These are phyloP conservation scores for Metschnikowia gelsemii DNA, from an alignment of 805 yeast genomes.

Conservation along the genomic window DNA sequence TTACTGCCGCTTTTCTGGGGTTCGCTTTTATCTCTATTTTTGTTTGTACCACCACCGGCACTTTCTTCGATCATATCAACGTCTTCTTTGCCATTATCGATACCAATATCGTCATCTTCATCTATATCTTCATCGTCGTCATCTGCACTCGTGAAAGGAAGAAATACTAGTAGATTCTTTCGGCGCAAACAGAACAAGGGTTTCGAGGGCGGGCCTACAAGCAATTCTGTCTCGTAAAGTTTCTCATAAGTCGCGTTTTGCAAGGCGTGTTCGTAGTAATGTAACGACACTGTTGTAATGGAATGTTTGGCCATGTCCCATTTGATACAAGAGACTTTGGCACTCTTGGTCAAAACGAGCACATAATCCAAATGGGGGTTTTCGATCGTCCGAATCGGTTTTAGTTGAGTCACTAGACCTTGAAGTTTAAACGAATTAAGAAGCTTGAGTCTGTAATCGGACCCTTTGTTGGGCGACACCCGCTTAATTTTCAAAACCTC, in stretches of 20 bases:
- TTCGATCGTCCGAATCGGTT: constrained; percentile 48
- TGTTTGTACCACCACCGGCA: background rate
- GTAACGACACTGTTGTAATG: constrained; percentile 75
- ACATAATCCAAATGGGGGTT: constrained; percentile 55
- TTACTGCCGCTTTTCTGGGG: background rate
- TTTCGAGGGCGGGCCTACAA: constrained; percentile 58
- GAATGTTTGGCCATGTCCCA: constrained; percentile 61
- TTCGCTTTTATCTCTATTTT: background rate
- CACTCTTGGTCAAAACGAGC: constrained; percentile 64
- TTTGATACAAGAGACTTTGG: constrained; percentile 72
- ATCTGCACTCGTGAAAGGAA: constrained; percentile 56
- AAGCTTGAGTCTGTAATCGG: constrained; percentile 31
- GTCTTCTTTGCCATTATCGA: background rate
- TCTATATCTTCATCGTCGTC: constrained; percentile 44
- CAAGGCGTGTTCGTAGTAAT: constrained; percentile 76
- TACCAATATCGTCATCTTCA: constrained; percentile 1
- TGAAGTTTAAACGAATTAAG: constrained; percentile 67
- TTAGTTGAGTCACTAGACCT: constrained; percentile 65
- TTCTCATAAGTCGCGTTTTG: constrained; percentile 48
- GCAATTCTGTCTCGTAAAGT: constrained; percentile 43
- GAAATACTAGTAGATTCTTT: constrained; percentile 66
- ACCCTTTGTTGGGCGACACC: constrained; percentile 17
- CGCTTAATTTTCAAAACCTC: constrained; percentile 34
- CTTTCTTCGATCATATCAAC: background rate
- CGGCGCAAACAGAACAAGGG: constrained; percentile 58